phyloP scores from a whole-genome alignment of 208 protist species.

The Wallacemonas rigidus region DNA sequence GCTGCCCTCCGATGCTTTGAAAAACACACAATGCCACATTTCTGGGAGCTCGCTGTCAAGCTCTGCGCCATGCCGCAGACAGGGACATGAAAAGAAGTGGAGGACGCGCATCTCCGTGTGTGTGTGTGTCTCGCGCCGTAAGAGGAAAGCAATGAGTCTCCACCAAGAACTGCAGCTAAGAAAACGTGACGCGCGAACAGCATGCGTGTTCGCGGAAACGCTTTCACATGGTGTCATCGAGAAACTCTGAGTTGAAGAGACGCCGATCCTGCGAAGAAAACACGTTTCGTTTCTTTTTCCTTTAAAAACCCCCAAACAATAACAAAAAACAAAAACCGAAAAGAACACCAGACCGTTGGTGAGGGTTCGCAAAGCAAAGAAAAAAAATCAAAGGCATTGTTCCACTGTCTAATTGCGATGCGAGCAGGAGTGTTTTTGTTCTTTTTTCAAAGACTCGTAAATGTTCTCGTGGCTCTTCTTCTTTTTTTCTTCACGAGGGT shows the following conservation, averaged over 20 bases:
- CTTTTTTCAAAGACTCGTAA: slow-evolving; percentile 7
- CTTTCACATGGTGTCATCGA: background rate
- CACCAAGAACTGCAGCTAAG: no score
- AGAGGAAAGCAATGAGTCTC: no score
- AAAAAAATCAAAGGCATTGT: background rate
- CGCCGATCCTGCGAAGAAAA: slow-evolving; percentile 14
- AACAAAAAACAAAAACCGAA: slow-evolving; percentile 20
- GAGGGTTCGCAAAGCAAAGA: background rate
- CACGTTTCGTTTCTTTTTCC: slow-evolving; percentile 17
- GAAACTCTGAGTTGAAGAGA: background rate
- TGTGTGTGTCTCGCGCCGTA: no score
- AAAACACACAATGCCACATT: no score
- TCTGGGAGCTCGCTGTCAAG: no score
- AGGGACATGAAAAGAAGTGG: slow-evolving; percentile 9
- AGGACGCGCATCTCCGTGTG: slow-evolving; percentile 7
- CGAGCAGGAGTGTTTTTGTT: background rate
- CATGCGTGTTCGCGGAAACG: slow-evolving; percentile 4
- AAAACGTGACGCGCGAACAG: background rate
- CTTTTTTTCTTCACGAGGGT: background rate
- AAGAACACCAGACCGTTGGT: background rate
- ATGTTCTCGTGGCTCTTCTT: background rate
- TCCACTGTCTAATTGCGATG: no score
- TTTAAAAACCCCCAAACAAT: slow-evolving; percentile 9
- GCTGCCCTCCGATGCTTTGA: no score
- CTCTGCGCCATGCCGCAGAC: background rate